Base-by-base conservation (phyloP, 345 rosid species). In the Eutrema yunnanense region DNA sequence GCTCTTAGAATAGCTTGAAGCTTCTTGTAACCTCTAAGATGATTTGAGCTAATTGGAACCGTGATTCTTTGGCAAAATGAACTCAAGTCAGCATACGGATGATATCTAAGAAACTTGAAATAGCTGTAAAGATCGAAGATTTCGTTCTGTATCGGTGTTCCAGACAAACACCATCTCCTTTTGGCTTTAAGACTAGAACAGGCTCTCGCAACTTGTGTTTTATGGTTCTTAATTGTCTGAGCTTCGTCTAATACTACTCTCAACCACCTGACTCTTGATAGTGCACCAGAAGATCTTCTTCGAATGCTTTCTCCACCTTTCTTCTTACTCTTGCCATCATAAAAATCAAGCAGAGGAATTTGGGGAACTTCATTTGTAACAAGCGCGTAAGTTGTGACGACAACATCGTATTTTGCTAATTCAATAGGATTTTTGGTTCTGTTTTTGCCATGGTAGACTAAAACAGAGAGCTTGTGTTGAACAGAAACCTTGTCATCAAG, bases 121-220 rank as follows among this genome's bases (percentile, higher is more conserved):
- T 92, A 89, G 86, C 96, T 92, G 70, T 86, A 92, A 66, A 89
- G 75, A 83, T 92, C 97, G 63, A 84, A 86, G 48, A 92, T 77
- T 29, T 91, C 8, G 79, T 92, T 92, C 73, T 92, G 96, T 75
- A 92, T 89, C 2, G 97, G 97, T 42, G 97, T 92, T 72, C 97
- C 97, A 65, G 96, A 87, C 75, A 92, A 83, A 83, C 97, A 92
- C 97, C 97, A 92, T 69, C 97, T 86, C 49, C 80, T 86, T 71
- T 86, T 92, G 70, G 96, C 93, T 72, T 85, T 88, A 73, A 92
- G 97, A 70, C 87, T 87, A 71, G 84, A 86, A 75, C 94, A 92
- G 42, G 96, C 92, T 74, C 84, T 85, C 62, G 96, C 90, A 41
- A 89, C 94, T 84, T 85, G 92, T 19, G 97, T 92, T 64, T 87